phyloP scores from a whole-genome alignment of 73 alveolate genomes.

The Stentor roeselii region DNA sequence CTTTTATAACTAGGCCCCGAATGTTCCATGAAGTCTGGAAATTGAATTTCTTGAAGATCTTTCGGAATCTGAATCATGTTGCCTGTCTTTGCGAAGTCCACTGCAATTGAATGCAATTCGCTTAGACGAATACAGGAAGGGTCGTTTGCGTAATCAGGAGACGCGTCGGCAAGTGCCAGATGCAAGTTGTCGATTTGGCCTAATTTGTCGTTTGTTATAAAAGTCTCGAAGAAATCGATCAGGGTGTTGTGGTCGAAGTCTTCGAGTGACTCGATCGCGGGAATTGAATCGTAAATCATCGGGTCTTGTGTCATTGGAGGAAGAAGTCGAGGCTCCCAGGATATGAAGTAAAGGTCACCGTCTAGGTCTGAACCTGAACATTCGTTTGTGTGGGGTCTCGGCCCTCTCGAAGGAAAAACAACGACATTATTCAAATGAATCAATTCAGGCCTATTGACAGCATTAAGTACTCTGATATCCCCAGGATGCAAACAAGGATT shows the following conservation, averaged over 20 bases:
- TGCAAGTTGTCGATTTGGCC: conserved; percentile 81
- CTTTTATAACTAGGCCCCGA: conserved; percentile 54
- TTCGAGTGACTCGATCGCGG: conserved; percentile 36
- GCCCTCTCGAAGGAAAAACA: conserved; percentile 84
- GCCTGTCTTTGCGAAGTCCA: conserved; percentile 87
- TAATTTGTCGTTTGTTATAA: conserved; percentile 68
- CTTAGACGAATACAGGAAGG: conserved; percentile 65
- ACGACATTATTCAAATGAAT: conserved; percentile 73
- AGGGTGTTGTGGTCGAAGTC: conserved; percentile 55
- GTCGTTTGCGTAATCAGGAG: conserved; percentile 56
- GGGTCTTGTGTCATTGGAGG: conserved; percentile 45
- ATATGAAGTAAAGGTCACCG: conserved; percentile 72
- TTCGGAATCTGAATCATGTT: conserved; percentile 48
- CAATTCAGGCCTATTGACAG: conserved; percentile 65
- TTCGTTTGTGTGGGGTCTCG: conserved; percentile 78
- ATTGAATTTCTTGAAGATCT: conserved; percentile 40
- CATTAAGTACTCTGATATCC: conserved; percentile 83
- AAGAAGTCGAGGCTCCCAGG: conserved; percentile 62
- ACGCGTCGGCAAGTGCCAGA: conserved; percentile 78
- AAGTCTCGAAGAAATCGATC: conserved; percentile 61
- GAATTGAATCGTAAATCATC: conserved; percentile 51
- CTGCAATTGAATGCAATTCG: conserved; percentile 74
- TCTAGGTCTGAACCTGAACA: conserved; percentile 89
- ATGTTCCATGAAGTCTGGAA: conserved; percentile 92
- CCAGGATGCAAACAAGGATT: conserved; percentile 98